Conservation (phyloP, 257 asterid species). For the Primulina tabacum region DNA sequence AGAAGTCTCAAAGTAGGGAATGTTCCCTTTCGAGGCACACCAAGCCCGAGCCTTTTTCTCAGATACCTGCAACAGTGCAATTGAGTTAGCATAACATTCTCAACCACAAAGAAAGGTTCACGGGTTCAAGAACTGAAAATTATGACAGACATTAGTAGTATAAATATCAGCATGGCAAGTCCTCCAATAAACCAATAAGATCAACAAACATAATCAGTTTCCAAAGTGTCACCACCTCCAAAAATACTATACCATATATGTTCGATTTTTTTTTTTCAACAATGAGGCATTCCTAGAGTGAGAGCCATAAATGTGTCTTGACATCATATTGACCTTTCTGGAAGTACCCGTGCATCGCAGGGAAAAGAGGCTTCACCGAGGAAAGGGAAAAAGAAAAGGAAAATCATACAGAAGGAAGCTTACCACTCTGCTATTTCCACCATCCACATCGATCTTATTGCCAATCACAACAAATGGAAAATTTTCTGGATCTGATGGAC, state of each 20-base stretch:
- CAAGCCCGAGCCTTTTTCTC: conserved; percentile 99
- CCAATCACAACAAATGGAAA: conserved; percentile 98
- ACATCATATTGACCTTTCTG: neutral
- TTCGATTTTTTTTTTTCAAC: too few species aligned
- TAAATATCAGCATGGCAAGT: neutral
- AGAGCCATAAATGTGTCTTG: neutral
- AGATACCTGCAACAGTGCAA: conserved; percentile 56
- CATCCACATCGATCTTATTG: conserved; percentile 93
- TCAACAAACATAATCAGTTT: neutral
- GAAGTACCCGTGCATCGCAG: neutral
- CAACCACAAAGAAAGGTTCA: neutral
- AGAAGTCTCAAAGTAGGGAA: conserved; percentile 97
- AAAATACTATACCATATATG: too few species aligned
- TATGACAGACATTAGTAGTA: neutral
- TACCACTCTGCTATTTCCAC: conserved; percentile 97
- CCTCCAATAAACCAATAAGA: neutral
- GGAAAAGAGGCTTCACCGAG: neutral
- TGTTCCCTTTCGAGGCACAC: conserved; percentile 96
- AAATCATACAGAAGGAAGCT: conserved; percentile 12
- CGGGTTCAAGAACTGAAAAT: neutral
- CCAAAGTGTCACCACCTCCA: neutral
- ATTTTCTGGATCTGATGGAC: conserved; percentile 95
- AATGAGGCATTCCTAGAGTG: neutral
- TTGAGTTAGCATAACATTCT: neutral
- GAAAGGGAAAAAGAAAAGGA: neutral